A percentile compares a stretch with the other conserved stretches of the same genome.
Conservation (phyloP, 805 yeast species). For the Tetrapisispora namnaoensis region DNA sequence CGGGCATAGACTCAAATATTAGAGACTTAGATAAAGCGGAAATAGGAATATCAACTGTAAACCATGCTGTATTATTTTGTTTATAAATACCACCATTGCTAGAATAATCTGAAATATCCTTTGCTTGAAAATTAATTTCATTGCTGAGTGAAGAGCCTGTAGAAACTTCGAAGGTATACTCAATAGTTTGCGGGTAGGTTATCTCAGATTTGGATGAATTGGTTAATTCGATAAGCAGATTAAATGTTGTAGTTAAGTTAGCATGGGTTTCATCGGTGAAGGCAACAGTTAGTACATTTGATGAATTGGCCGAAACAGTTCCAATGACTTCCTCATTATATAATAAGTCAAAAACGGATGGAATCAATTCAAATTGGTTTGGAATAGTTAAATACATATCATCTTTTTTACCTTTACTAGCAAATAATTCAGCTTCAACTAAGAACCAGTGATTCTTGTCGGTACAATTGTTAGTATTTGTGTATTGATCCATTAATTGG, state of each 20-base stretch:
- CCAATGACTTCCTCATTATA: constrained; percentile 14
- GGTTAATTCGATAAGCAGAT: constrained; percentile 19
- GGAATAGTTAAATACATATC: constrained; percentile 20
- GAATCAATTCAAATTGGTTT: constrained; percentile 13
- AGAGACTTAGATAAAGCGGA: constrained; percentile 11
- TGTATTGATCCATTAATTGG: constrained; percentile 17
- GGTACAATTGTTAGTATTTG: constrained; percentile 15
- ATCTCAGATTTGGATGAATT: constrained; percentile 10
- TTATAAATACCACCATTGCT: constrained; percentile 21
- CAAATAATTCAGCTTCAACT: constrained; percentile 18
- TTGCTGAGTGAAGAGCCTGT: constrained; percentile 12
- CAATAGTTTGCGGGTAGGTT: constrained; percentile 10
- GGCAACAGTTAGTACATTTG: constrained; percentile 18
- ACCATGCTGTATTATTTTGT: constrained; percentile 20
- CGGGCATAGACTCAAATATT: constrained; percentile 14
- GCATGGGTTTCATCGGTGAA: constrained; percentile 4
- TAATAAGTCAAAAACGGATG: constrained; percentile 13
- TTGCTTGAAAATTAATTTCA: constrained; percentile 15
- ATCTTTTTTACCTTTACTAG: constrained; percentile 13
- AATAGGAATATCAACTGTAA: constrained; percentile 23
- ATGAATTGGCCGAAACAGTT: constrained; percentile 10
- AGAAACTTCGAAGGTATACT: constrained; percentile 17
- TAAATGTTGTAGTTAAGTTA: constrained; percentile 17
- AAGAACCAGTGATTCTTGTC: constrained; percentile 23
- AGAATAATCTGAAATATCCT: constrained; percentile 10